phyloP scores from a whole-genome alignment of 1,284 basidiomycete genomes.

The Melanopsichium pennsylvanicum region DNA sequence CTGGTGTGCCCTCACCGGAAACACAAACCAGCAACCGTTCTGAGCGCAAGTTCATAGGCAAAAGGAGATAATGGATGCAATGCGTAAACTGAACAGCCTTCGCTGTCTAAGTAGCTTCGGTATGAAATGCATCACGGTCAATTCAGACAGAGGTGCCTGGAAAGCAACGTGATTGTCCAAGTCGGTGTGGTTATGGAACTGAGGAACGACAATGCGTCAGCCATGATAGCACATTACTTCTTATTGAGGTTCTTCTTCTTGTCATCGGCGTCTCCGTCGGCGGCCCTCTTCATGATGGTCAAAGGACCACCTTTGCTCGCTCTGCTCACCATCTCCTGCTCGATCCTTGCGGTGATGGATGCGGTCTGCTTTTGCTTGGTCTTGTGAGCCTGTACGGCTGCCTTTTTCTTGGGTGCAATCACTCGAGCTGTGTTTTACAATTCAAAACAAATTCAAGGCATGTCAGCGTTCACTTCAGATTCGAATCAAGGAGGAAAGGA shows the following conservation, averaged over 20 bases:
- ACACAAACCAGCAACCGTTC: too few relatives aligned
- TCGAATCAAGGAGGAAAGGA: not conserved
- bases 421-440: constrained; percentile 29
- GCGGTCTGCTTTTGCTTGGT: constrained; percentile 48
- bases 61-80: too few relatives aligned
- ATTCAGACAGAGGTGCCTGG: too few relatives aligned
- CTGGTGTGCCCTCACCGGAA: too few relatives aligned
- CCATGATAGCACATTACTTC: constrained; percentile 12
- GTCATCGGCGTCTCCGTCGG: constrained; percentile 76
- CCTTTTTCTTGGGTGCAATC: constrained; percentile 47
- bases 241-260: constrained; percentile 48
- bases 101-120: too few relatives aligned
- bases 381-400: constrained; percentile 36
- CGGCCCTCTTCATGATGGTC: constrained; percentile 90
- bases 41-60: too few relatives aligned
- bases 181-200: not conserved
- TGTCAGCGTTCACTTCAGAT: not conserved
- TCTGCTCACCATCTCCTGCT: constrained; percentile 51
- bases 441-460: too few relatives aligned
- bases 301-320: constrained; percentile 48
- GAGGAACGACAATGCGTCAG: not conserved
- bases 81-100: too few relatives aligned
- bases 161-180: too few relatives aligned
- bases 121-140: too few relatives aligned
- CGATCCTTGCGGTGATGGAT: constrained; percentile 44